phyloP scores from a whole-genome alignment of 257 asterid species.

The Solanum raphanifolium region DNA sequence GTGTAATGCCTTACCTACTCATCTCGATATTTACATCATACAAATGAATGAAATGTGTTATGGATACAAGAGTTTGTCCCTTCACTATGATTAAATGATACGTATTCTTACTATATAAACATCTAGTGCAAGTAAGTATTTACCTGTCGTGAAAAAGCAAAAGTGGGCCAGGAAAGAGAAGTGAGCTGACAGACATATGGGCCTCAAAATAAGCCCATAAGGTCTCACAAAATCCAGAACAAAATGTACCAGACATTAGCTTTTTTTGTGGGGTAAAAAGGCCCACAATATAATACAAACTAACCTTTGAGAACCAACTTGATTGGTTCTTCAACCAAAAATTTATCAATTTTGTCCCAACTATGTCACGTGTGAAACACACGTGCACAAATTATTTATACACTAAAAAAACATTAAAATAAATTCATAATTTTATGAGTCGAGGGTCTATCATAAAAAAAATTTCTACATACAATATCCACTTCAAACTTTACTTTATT shows the following conservation, averaged over 20 bases:
- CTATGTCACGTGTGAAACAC: not conserved
- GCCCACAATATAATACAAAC: not conserved
- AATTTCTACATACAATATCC: not conserved
- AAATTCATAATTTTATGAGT: not conserved
- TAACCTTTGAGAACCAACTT: not conserved
- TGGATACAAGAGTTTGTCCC: not conserved
- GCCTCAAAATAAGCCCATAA: not conserved
- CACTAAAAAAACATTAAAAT: not conserved
- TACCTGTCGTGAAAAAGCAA: not conserved
- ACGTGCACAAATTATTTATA: not conserved
- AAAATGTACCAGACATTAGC: not conserved
- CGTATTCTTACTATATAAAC: not conserved
- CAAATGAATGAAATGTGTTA: not conserved
- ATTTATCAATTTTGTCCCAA: not conserved
- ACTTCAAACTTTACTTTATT: not conserved
- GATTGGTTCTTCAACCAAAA: not conserved
- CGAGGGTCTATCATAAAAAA: not conserved
- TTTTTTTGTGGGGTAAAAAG: not conserved
- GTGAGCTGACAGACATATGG: not conserved
- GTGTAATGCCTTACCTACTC: rapidly evolving
- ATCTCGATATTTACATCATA: not conserved
- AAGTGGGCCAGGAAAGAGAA: not conserved
- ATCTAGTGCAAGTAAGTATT: not conserved
- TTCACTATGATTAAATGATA: not conserved
- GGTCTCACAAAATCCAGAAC: not conserved